Percentiles rank a stretch among this genome's conserved stretches.
These are phyloP conservation scores for Globisporangium orthogonon DNA, from an alignment of 352 stramenopile genomes.

Conservation along the genomic window DNA sequence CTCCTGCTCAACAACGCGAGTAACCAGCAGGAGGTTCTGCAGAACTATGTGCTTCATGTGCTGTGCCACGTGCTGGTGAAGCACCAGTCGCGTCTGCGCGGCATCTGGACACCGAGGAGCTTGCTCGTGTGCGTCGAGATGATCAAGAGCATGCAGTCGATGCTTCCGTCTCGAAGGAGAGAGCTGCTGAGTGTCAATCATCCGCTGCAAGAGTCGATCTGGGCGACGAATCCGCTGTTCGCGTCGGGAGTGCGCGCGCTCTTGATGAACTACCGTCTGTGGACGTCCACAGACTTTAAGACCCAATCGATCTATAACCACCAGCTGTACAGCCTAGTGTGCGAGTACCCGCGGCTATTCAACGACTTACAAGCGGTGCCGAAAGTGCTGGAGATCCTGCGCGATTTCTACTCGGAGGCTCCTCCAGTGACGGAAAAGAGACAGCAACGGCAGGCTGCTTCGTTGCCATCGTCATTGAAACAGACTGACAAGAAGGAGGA, in stretches of 20 bases:
- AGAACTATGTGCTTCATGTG: slow-evolving; percentile 64
- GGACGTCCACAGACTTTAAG: slow-evolving; percentile 55
- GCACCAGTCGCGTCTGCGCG: slow-evolving; percentile 27
- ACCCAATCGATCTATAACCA: slow-evolving; percentile 80
- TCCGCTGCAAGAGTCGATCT: slow-evolving; percentile 57
- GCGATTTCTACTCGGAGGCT: slow-evolving; percentile 34
- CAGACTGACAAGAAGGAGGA: slow-evolving; percentile 44
- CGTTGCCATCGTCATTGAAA: background rate
- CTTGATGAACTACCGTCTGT: slow-evolving; percentile 66
- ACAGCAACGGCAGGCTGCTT: background rate
- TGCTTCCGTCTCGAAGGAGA: slow-evolving; percentile 30
- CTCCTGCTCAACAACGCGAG: slow-evolving; percentile 45
- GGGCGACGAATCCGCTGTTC: slow-evolving; percentile 71
- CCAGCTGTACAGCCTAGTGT: slow-evolving; percentile 67
- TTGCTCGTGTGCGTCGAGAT: slow-evolving; percentile 65
- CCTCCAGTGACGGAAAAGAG: slow-evolving; percentile 1
- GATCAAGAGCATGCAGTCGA: slow-evolving; percentile 40
- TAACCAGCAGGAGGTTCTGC: slow-evolving; percentile 49
- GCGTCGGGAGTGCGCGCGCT: slow-evolving; percentile 54
- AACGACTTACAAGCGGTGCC: slow-evolving; percentile 57
- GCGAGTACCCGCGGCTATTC: slow-evolving; percentile 55
- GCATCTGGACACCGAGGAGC: slow-evolving; percentile 60
- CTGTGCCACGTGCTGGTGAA: slow-evolving; percentile 48
- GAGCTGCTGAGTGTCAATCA: slow-evolving; percentile 33
- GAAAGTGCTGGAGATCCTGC: slow-evolving; percentile 61